Evolutionary conservation across 257 asterid species (phyloP).

Genomic region (Petunia secreta): DNA sequence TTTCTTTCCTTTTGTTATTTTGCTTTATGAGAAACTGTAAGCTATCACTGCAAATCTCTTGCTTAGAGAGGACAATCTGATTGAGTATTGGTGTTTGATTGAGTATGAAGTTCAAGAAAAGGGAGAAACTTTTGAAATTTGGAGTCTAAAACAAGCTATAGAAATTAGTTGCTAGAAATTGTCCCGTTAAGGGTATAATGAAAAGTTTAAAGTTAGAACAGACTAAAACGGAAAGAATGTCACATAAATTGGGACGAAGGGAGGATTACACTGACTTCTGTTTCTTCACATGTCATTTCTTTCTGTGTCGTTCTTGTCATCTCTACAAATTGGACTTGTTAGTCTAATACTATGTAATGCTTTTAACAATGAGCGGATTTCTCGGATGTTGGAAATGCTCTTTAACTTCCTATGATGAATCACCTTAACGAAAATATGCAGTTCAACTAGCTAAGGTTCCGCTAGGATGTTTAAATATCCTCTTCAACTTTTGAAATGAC

Average conservation of each 20-base stretch:
- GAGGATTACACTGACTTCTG: background rate
- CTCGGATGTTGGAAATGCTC: background rate
- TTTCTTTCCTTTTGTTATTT: conserved; percentile 34
- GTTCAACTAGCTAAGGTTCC: background rate
- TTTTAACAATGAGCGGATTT: background rate
- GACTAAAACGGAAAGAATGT: no score
- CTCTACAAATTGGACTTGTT: background rate
- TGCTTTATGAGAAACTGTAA: conserved; percentile 19
- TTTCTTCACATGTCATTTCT: background rate
- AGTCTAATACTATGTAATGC: background rate
- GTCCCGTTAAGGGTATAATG: no score
- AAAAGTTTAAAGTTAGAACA: no score
- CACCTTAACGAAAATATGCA: background rate
- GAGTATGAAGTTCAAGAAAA: no score
- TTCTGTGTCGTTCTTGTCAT: background rate
- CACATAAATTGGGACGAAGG: no score
- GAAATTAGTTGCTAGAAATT: no score
- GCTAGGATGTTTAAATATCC: background rate
- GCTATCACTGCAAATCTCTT: background rate
- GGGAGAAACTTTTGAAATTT: no score
- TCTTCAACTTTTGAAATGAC: background rate
- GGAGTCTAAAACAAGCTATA: no score
- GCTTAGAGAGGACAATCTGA: background rate
- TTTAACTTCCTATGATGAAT: background rate
- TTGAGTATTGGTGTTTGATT: no score